Conservation (phyloP, 2,329 filamentous ascomycete genomes). For the Fusarium domesticum region DNA sequence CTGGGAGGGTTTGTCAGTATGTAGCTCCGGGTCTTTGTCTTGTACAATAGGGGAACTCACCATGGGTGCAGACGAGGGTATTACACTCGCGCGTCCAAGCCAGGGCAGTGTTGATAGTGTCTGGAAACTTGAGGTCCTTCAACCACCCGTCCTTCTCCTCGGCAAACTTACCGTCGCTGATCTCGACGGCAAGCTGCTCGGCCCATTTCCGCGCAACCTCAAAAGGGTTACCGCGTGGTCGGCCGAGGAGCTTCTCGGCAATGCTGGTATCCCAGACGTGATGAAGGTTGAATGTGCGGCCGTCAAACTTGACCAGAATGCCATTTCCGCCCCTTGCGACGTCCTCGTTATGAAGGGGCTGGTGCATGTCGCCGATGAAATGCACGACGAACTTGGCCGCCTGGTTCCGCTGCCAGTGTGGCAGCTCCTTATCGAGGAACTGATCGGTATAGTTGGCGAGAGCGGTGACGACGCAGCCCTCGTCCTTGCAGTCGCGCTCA, state of each 20-base stretch:
- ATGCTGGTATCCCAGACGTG: slow-evolving; percentile 72
- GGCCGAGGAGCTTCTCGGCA: slow-evolving; percentile 61
- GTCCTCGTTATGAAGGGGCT: slow-evolving; percentile 65
- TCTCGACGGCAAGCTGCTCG: slow-evolving; percentile 50
- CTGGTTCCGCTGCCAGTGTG: slow-evolving; percentile 48
- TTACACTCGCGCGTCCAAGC: slow-evolving; percentile 64
- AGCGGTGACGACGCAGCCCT: slow-evolving; percentile 61
- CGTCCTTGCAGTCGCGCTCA: slow-evolving; percentile 58
- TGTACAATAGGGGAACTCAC: slow-evolving; percentile 38
- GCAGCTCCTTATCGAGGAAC: slow-evolving; percentile 46
- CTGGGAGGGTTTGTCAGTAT: slow-evolving; percentile 35
- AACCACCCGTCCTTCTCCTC: slow-evolving; percentile 53
- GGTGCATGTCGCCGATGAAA: slow-evolving; percentile 68
- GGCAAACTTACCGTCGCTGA: slow-evolving; percentile 55
- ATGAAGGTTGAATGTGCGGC: slow-evolving; percentile 61
- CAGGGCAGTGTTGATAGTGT: slow-evolving; percentile 55
- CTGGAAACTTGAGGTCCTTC: slow-evolving; percentile 51
- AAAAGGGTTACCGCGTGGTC: slow-evolving; percentile 48
- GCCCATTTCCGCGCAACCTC: slow-evolving; percentile 55
- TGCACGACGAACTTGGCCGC: slow-evolving; percentile 66
- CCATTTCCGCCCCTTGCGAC: slow-evolving; percentile 65
- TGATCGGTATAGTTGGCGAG: slow-evolving; percentile 60
- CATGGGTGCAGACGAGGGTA: slow-evolving; percentile 58
- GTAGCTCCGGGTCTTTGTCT: background rate
- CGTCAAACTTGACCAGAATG: slow-evolving; percentile 62